phyloP scores from a whole-genome alignment of 2,329 filamentous ascomycete genomes.

The Microdochium bolleyi region DNA sequence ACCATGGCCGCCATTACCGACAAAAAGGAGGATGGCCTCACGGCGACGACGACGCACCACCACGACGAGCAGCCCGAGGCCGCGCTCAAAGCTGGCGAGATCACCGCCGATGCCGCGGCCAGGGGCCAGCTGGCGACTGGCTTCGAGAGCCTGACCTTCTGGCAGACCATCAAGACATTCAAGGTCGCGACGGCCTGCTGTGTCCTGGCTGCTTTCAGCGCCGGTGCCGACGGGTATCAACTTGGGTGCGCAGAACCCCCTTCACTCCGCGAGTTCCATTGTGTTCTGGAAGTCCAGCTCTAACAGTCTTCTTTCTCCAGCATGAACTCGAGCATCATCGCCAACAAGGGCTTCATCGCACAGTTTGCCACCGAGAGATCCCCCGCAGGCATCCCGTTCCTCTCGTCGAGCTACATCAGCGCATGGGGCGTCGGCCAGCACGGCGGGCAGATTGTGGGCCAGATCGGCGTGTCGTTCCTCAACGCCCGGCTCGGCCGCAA shows the following conservation, averaged over 20 bases:
- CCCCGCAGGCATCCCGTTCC: slow-evolving; percentile 24
- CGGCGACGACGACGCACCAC: neutral
- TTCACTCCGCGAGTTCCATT: too few relatives aligned
- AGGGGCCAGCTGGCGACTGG: slow-evolving; percentile 16
- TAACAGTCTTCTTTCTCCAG: slow-evolving; percentile 9
- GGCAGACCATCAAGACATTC: slow-evolving; percentile 17
- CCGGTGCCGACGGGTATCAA: slow-evolving; percentile 18
- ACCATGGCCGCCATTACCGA: too few relatives aligned
- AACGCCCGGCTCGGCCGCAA: slow-evolving; percentile 22
- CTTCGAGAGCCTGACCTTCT: slow-evolving; percentile 16
- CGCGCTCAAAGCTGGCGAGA: slow-evolving; percentile 3
- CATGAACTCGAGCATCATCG: slow-evolving; percentile 27
- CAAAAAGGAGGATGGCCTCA: neutral
- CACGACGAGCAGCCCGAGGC: neutral
- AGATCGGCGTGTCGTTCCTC: slow-evolving; percentile 24
- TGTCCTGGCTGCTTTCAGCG: slow-evolving; percentile 16
- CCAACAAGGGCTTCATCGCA: slow-evolving; percentile 30
- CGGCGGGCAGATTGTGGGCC: slow-evolving; percentile 19
- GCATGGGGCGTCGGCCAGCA: slow-evolving; percentile 30
- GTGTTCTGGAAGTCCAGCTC: too few relatives aligned
- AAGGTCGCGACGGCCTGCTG: slow-evolving; percentile 14
- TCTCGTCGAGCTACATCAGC: slow-evolving; percentile 11
- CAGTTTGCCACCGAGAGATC: slow-evolving; percentile 20
- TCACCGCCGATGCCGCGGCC: slow-evolving; percentile 12
- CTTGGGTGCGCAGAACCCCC: slow-evolving; percentile 18